Conservation (phyloP, 345 rosid genomes). For the Turnera subulata region DNA sequence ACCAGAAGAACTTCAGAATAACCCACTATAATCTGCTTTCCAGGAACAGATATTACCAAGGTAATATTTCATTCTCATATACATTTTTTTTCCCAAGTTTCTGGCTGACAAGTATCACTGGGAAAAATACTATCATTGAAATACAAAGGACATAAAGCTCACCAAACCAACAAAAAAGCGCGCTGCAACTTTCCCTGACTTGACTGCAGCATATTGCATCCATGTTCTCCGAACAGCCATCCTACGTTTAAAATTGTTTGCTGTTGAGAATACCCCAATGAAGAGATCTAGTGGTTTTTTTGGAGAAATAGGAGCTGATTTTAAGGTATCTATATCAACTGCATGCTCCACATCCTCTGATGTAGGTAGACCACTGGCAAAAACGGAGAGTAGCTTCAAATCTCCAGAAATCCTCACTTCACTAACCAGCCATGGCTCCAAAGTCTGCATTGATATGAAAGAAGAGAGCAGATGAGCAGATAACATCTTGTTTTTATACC, state of each 20-base stretch:
- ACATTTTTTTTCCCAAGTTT: too few species aligned
- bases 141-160: constrained; percentile 21
- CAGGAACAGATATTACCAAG: too few species aligned
- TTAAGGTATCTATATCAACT: constrained; percentile 61
- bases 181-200: constrained; percentile 74
- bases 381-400: constrained; percentile 55
- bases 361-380: constrained; percentile 90
- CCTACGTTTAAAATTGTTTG: constrained; percentile 89
- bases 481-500: background rate
- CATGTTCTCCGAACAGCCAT: constrained; percentile 98
- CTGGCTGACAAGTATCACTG: too few species aligned
- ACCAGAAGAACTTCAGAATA: background rate
- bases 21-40: too few species aligned
- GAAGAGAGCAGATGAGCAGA: constrained; percentile 16
- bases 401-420: constrained; percentile 87
- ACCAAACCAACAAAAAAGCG: constrained; percentile 99
- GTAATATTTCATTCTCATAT: too few species aligned
- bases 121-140: too few species aligned
- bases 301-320: constrained; percentile 56
- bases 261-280: constrained; percentile 91
- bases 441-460: constrained; percentile 45
- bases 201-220: constrained; percentile 88
- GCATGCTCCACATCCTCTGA: constrained; percentile 82
- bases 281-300: constrained; percentile 62
- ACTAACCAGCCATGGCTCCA: constrained; percentile 96